Evolutionary conservation across 495 filamentous ascomycete genomes (phyloP), one percentile per base, ranked within the genome.

Genomic region (Penicillium herquei): DNA sequence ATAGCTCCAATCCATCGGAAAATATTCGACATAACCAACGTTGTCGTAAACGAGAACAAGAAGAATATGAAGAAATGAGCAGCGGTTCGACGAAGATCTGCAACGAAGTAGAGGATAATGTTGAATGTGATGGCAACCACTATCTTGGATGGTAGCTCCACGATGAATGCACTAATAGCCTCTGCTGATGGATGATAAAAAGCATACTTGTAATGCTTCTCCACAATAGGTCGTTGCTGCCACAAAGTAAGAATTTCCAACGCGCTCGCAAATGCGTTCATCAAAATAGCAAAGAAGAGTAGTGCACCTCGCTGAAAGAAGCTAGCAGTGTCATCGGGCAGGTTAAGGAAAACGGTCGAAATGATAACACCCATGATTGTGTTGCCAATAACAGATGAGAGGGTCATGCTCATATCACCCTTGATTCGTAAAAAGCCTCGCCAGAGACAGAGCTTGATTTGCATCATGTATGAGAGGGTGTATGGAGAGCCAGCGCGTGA

Each of bases 131-230:
- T 69, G 0, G 79, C 75, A 13, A 80, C 78, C 17, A 77, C 11
- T 4, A 82, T 56, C 56, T 85, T 86, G 45, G 79, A 75, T 0
- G 92, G 92, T 60, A 96, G 61, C 61, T 96, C 92, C 54, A 82
- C 85, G 17, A 96, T 72, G 82, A 92, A 91, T 11, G 87, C 91
- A 3, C 91, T 83, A 48, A 95, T 78, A 2, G 91, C 90, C 74
- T 96, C 92, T 12, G 91, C 86, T 4, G 88, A 90, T 0, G 92
- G 89, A 65, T 96, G 92, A 62, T 96, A 96, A 17, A 96, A 76
- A n/a, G 92, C 92, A 66, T 96, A 97, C 56, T 87, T 85, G 50
- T 77, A 74, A 62, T 97, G 92, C 65, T 97, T 97, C 64, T 96
- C 92, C 52, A 97, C 91, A 62, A 97, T 96, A 1, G 88, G 84